Conservation (phyloP, 257 asterid genomes). For the Gentiana dahurica region DNA sequence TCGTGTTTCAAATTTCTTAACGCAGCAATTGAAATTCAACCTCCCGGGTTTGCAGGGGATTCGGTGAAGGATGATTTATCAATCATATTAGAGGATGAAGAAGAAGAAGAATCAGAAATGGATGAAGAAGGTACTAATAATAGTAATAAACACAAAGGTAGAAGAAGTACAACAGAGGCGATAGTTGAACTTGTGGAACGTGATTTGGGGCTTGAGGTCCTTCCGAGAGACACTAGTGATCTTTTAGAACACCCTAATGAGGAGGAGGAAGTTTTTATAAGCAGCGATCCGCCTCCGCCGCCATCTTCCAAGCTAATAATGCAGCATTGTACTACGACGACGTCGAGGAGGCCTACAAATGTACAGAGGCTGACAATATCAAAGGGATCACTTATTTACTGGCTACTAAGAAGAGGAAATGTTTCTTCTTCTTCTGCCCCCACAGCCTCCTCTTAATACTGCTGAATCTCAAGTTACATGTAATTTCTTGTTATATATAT, state of each 20-base stretch:
- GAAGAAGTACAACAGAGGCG: conserved; percentile 21
- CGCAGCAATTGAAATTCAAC: conserved; percentile 2
- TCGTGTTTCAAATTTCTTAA: not conserved
- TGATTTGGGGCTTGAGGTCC: conserved; percentile 69
- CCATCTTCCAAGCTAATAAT: conserved; percentile 17
- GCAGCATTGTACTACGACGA: not conserved
- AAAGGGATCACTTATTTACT: conserved; percentile 46
- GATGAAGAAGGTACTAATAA: conserved; percentile 16
- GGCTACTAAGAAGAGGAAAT: conserved; percentile 45
- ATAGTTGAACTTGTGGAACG: conserved; percentile 49
- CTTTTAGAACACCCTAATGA: conserved; percentile 10
- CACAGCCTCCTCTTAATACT: no score
- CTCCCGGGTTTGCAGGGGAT: conserved; percentile 39
- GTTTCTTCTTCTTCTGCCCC: conserved; percentile 5
- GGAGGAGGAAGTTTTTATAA: conserved; percentile 18
- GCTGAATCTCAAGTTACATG: no score
- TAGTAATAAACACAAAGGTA: conserved; percentile 15
- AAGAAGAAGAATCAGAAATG: conserved; percentile 8
- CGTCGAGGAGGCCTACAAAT: conserved; percentile 64
- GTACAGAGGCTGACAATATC: conserved; percentile 55
- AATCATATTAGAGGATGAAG: conserved; percentile 49
- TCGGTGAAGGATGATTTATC: conserved; percentile 51
- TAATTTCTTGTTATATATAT: not conserved
- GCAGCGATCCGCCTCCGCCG: conserved; percentile 8
- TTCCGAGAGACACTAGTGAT: conserved; percentile 14